phyloP scores from a whole-genome alignment of 148 eudicot species.

The Vaccinium darrowii region DNA sequence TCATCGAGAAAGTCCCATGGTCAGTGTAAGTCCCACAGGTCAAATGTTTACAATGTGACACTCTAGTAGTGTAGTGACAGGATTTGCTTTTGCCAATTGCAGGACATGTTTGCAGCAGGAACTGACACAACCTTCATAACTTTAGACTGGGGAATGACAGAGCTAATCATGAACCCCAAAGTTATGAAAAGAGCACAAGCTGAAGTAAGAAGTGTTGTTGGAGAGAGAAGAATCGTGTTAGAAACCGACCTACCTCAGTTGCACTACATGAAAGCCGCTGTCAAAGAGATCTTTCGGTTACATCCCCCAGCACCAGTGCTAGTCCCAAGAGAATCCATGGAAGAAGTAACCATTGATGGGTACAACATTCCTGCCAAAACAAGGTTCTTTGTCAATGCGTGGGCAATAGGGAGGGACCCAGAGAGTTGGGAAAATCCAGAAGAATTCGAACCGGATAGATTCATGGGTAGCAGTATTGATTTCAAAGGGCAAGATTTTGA shows the following conservation, averaged over 20 bases:
- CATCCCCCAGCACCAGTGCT: conserved; percentile 60
- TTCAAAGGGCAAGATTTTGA: conserved; percentile 61
- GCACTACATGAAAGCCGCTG: conserved; percentile 45
- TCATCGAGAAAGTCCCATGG: background rate
- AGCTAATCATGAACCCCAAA: conserved; percentile 41
- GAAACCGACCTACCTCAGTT: conserved; percentile 46
- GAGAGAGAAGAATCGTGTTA: conserved; percentile 29
- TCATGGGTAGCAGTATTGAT: conserved; percentile 40
- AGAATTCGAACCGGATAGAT: conserved; percentile 49
- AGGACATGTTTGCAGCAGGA: conserved; percentile 74
- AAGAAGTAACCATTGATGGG: conserved; percentile 35
- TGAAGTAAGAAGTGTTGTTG: conserved; percentile 38
- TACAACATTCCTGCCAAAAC: conserved; percentile 47
- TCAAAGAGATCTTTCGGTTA: conserved; percentile 52
- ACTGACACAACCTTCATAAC: conserved; percentile 51
- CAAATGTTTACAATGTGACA: background rate
- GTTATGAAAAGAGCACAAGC: conserved; percentile 47
- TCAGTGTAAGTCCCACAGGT: background rate
- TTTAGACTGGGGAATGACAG: conserved; percentile 61
- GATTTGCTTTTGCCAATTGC: background rate
- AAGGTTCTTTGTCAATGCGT: conserved; percentile 41
- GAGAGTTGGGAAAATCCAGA: conserved; percentile 55
- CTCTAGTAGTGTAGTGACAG: background rate
- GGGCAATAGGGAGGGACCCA: conserved; percentile 65
- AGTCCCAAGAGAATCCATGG: conserved; percentile 57